phyloP scores from a whole-genome alignment of 192 early-diverging fungal genomes.

The Linderina pennispora region DNA sequence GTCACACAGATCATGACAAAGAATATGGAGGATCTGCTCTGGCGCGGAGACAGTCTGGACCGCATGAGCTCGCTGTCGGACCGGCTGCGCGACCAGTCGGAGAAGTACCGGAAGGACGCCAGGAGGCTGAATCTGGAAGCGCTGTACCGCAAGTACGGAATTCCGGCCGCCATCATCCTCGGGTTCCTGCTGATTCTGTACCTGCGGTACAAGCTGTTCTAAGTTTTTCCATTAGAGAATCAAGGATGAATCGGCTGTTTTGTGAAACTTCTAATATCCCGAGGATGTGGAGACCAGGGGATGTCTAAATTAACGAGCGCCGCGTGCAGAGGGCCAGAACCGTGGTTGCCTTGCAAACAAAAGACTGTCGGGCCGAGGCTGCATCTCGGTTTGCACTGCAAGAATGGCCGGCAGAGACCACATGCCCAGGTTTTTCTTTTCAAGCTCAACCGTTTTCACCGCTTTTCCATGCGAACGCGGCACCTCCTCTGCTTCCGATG shows the following conservation, averaged over 20 bases:
- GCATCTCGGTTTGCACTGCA: no score
- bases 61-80: conserved; percentile 66
- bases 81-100: conserved; percentile 60
- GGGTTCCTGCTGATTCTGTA: conserved; percentile 81
- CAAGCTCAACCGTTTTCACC: no score
- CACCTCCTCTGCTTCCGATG: no score
- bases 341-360: no score
- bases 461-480: no score
- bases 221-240: neutral
- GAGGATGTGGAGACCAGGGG: no score
- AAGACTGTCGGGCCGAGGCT: no score
- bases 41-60: conserved; percentile 79
- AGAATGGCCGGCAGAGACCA: no score
- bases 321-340: no score
- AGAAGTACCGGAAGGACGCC: conserved; percentile 86
- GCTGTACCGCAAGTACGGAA: conserved; percentile 92
- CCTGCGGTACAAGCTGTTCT: conserved; percentile 49
- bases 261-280: neutral
- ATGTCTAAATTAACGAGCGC: no score
- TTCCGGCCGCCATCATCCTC: conserved; percentile 67
- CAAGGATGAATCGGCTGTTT: neutral
- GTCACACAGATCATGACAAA: conserved; percentile 98
- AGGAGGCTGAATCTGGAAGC: conserved; percentile 82
- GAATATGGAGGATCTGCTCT: conserved; percentile 94
- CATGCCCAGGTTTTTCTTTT: no score